Percentiles rank a stretch among this genome's conserved stretches.
These are phyloP conservation scores for Phalaenopsis hybrid DNA, from an alignment of 116 monocot genomes.

Conservation along the genomic window DNA sequence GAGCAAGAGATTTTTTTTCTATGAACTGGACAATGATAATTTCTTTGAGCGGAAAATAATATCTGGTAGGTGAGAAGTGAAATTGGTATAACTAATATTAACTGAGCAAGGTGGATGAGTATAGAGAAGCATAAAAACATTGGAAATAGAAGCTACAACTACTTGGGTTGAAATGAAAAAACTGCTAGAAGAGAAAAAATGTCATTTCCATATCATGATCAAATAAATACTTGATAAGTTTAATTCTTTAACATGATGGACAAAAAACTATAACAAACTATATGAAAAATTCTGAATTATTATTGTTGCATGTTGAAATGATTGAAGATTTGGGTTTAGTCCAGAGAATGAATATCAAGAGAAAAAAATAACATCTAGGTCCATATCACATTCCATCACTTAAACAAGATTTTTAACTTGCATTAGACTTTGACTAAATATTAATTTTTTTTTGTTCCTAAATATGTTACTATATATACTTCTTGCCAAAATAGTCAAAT, in stretches of 20 bases:
- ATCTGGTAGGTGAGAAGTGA: neutral
- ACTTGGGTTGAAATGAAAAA: too few relatives aligned
- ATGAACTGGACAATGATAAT: neutral
- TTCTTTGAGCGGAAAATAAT: neutral
- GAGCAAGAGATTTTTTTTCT: neutral
- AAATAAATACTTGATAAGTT: neutral
- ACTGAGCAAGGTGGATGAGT: neutral
- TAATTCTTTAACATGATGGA: neutral
- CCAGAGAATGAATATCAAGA: too few relatives aligned
- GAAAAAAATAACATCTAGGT: too few relatives aligned
- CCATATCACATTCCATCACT: too few relatives aligned
- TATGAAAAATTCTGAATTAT: neutral
- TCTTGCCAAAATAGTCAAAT: neutral
- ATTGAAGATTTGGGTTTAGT: too few relatives aligned
- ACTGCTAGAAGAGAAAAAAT: too few relatives aligned
- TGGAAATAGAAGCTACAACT: too few relatives aligned
- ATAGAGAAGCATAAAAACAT: neutral
- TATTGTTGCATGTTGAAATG: too few relatives aligned
- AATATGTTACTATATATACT: neutral
- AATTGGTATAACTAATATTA: neutral
- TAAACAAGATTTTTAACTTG: too few relatives aligned
- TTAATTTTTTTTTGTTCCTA: neutral
- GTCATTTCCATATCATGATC: too few relatives aligned
- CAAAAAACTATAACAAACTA: too few relatives aligned
- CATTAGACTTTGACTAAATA: too few relatives aligned